Percentiles rank a stretch among this genome's conserved stretches.
These are phyloP conservation scores for Solanum infundibuliforme DNA, from an alignment of 257 asterid genomes.

Conservation along the genomic window DNA sequence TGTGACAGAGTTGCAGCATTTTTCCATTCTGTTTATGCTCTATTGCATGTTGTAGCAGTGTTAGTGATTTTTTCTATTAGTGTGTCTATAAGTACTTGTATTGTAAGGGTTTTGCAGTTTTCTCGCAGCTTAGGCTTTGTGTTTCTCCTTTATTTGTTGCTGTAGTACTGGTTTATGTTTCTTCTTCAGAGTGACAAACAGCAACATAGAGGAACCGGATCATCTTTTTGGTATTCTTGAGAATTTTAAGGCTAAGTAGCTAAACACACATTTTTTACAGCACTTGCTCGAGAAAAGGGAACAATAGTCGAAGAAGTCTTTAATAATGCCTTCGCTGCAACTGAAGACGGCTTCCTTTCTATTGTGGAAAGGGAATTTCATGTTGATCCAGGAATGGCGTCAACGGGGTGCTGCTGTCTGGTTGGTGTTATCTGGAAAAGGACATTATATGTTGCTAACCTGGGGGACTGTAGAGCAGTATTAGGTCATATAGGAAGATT, in stretches of 20 bases:
- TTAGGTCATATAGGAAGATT: conserved; percentile 41
- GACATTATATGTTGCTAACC: conserved; percentile 49
- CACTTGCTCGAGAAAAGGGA: conserved; percentile 49
- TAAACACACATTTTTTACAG: conserved; percentile 25
- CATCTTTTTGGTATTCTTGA: not conserved
- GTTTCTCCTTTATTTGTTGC: not conserved
- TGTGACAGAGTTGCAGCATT: not conserved
- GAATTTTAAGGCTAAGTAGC: not conserved
- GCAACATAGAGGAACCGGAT: not conserved
- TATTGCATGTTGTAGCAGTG: not conserved
- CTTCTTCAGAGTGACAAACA: not conserved
- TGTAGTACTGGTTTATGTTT: not conserved
- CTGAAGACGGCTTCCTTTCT: conserved; percentile 52
- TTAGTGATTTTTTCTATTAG: not conserved
- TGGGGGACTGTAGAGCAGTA: conserved; percentile 89
- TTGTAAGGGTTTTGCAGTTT: not conserved
- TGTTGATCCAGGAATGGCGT: conserved; percentile 35
- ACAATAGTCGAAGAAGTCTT: conserved; percentile 43
- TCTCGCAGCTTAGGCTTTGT: not conserved
- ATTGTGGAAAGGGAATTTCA: conserved; percentile 37
- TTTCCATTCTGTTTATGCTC: not conserved
- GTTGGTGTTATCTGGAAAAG: conserved; percentile 70
- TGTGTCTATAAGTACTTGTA: not conserved
- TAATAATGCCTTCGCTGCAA: conserved; percentile 39
- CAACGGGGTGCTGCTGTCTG: conserved; percentile 71